Evolutionary conservation across 768 basidiomycete genomes (phyloP), one percentile per base, ranked within the genome.

Genomic region (Phylloporus rhodoxanthus): DNA sequence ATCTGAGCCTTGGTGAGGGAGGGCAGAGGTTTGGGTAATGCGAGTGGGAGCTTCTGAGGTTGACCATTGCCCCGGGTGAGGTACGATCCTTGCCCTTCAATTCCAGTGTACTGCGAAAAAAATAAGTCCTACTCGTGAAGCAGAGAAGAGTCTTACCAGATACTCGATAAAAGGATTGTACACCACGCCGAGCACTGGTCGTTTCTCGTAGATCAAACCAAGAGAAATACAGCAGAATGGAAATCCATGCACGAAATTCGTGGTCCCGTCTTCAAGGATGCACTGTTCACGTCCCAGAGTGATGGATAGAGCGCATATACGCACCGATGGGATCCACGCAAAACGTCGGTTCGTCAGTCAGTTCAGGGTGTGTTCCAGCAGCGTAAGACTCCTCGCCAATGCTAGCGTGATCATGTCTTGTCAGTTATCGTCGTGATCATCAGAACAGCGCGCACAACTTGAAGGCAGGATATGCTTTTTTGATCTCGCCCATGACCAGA

Each of bases 351-450:
- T 82, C 83, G 58, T 96, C 87, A 1, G 89, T 91, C 49, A 95
- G 68, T 10, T 82, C 75, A 17, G 76, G 75, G 26, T 79, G 75
- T 50, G 75, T 66, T n/a, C 90, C 90, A 4, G 84, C 76, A 8
- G 90, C 82, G 57, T 87, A 93, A 0, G 87, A 87, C 70, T 98
- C 95, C 64, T 99, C 95, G 49, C 95, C 95, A 51, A 97, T 90
- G 68, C 91, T 94, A 52, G 15, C 50, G 23, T 20, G 33, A 25
- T 36, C 26, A 7, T 0, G 5, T 17, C 17, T n/a, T 20, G 28
- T 52, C 26, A 47, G 26, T 33, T 20, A 30, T 5, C 20, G 30
- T 15, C 17, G 3, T 28, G 37, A 47, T 9, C n/a, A 13, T 47
- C n/a, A 19, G 23, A 49, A 48, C 0, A 32, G 3, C 23, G 75